phyloP scores from a whole-genome alignment of 148 eudicot genomes.

The Talinum fruticosum region DNA sequence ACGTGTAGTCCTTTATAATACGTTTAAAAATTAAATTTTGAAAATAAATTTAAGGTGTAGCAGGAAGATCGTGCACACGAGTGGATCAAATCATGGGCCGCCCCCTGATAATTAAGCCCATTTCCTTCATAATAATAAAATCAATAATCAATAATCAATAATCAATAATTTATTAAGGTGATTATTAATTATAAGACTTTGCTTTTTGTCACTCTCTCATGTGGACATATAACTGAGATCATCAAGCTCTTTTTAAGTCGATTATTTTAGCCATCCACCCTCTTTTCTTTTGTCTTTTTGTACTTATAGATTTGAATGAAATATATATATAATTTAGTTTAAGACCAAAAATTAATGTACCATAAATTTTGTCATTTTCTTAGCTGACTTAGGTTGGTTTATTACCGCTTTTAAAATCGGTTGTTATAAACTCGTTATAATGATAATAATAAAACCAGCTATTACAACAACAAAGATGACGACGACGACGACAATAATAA shows the following conservation, averaged over 20 bases:
- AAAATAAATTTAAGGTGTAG: not conserved
- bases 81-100: slow-evolving; percentile 24
- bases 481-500: too few relatives aligned
- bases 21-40: not conserved
- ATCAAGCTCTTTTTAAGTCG: not conserved
- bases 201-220: slow-evolving; percentile 13
- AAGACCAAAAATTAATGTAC: too few relatives aligned
- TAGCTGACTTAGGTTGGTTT: too few relatives aligned
- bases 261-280: not conserved
- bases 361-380: too few relatives aligned
- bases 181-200: not conserved
- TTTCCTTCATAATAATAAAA: not conserved
- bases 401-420: too few relatives aligned
- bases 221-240: not conserved
- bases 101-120: slow-evolving; percentile 12
- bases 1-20: not conserved
- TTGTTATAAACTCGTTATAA: too few relatives aligned
- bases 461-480: too few relatives aligned
- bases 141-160: too few relatives aligned
- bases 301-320: too few relatives aligned
- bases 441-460: too few relatives aligned
- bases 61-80: slow-evolving; percentile 46
- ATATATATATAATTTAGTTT: too few relatives aligned
- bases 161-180: not conserved
- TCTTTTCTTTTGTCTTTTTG: not conserved